Percentiles rank a stretch among this genome's conserved stretches.
phyloP scores from a whole-genome alignment of 2,329 filamentous ascomycete species.

The Colletotrichum zoysiae region DNA sequence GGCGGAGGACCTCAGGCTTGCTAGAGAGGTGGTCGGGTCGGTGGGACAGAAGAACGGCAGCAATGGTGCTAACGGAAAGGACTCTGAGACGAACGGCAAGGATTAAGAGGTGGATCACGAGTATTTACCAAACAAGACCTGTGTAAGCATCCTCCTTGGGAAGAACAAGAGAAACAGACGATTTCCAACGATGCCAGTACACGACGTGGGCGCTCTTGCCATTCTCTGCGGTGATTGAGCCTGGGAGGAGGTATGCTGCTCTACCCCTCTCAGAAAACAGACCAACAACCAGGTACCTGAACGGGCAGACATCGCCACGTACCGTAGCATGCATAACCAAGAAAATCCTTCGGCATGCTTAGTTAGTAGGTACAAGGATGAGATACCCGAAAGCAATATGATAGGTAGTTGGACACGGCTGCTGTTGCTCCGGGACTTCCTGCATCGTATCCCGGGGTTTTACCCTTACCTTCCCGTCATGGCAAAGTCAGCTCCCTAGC shows the following conservation, averaged over 20 bases:
- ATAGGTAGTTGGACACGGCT: neutral
- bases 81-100: constrained; percentile 22
- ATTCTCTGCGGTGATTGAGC: neutral
- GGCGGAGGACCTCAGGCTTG: constrained; percentile 42
- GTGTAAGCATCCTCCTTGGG: constrained; percentile 17
- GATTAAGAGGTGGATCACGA: neutral
- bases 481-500: neutral
- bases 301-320: constrained; percentile 1
- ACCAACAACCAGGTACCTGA: neutral
- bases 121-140: neutral
- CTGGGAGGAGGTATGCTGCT: neutral
- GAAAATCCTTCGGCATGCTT: neutral
- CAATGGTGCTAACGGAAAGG: constrained; percentile 2
- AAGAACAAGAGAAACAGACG: neutral
- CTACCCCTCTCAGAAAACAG: neutral
- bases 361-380: neutral
- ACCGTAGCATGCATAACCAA: neutral
- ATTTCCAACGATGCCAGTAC: neutral
- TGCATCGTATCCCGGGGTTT: neutral
- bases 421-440: neutral
- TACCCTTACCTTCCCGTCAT: neutral
- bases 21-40: constrained; percentile 9
- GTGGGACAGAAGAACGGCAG: constrained; percentile 26
- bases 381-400: neutral
- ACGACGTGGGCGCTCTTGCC: neutral